phyloP scores from a whole-genome alignment of 148 eudicot genomes.

The Rhododendron ferrugineum region DNA sequence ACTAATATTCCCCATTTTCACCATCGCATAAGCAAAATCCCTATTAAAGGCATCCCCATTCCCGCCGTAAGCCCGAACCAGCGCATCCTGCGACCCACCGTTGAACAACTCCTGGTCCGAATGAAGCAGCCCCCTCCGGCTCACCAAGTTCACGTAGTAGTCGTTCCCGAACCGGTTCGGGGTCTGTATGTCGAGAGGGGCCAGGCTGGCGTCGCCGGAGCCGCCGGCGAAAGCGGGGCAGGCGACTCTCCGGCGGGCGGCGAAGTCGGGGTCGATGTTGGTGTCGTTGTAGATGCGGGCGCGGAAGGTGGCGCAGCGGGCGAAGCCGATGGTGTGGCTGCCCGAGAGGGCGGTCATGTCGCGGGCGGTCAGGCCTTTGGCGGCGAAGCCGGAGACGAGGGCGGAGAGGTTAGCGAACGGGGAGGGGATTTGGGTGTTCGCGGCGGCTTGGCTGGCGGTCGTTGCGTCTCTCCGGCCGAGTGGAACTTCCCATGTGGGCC shows the following conservation, averaged over 20 bases:
- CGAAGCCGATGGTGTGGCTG: conserved; percentile 51
- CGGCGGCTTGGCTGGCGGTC: conserved; percentile 40
- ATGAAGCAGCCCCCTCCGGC: conserved; percentile 35
- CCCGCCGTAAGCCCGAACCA: conserved; percentile 25
- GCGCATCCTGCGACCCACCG: conserved; percentile 40
- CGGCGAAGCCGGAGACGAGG: conserved; percentile 29
- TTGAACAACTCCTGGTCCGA: conserved; percentile 53
- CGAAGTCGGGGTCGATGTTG: conserved; percentile 38
- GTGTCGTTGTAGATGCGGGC: conserved; percentile 43
- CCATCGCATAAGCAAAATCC: conserved; percentile 46
- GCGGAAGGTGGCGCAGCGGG: conserved; percentile 40
- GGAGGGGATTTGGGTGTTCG: conserved; percentile 49
- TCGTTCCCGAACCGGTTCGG: conserved; percentile 31
- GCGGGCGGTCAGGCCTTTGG: conserved; percentile 27
- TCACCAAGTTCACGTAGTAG: conserved; percentile 36
- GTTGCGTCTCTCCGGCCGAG: conserved; percentile 54
- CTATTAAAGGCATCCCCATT: conserved; percentile 21
- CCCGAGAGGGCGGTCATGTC: conserved; percentile 63
- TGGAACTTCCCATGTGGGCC: conserved; percentile 54
- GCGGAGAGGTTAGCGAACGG: conserved; percentile 34
- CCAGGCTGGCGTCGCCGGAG: conserved; percentile 26
- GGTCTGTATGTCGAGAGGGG: conserved; percentile 35
- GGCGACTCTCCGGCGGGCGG: conserved; percentile 18
- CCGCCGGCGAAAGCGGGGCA: conserved; percentile 34
- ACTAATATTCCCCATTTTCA: conserved; percentile 50